These are phyloP conservation scores for Candida silvatica DNA, from an alignment of 805 yeast genomes.

Conservation along the genomic window DNA sequence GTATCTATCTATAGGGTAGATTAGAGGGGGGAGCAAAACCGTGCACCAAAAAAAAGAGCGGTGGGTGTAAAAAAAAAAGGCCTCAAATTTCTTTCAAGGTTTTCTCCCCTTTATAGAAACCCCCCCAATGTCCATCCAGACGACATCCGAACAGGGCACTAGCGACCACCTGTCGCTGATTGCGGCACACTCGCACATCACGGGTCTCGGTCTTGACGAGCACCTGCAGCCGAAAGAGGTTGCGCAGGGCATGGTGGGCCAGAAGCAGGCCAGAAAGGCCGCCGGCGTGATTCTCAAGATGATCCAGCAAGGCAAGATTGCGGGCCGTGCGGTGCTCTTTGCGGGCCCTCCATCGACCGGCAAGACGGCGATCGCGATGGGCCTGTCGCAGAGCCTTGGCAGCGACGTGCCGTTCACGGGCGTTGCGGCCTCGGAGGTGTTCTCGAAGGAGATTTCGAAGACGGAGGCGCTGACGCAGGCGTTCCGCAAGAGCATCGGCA, in stretches of 20 bases:
- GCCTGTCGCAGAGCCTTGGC: conserved; percentile 92
- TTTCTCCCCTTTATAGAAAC: no score
- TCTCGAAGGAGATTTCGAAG: conserved; percentile 93
- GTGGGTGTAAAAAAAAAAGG: no score
- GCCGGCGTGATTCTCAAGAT: conserved; percentile 93
- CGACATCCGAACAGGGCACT: not conserved
- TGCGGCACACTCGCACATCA: conserved; percentile 96
- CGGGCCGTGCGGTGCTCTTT: conserved; percentile 89
- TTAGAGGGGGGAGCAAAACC: no score
- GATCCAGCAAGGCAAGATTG: conserved; percentile 85
- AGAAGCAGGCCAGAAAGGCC: conserved; percentile 72
- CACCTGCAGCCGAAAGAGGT: conserved; percentile 73
- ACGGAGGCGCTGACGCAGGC: conserved; percentile 96
- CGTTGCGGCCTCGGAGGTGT: conserved; percentile 89
- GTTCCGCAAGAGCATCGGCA: conserved; percentile 92
- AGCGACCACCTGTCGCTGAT: conserved; percentile 19
- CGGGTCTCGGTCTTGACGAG: conserved; percentile 90
- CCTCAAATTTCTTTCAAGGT: no score
- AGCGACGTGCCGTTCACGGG: conserved; percentile 98
- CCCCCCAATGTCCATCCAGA: conserved; percentile 10
- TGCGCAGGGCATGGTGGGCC: conserved; percentile 88
- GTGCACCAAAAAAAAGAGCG: no score
- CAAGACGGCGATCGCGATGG: conserved; percentile 94
- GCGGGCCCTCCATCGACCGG: conserved; percentile 99
- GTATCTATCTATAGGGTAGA: no score